Conservation (phyloP, 768 basidiomycete species). For the Cystobasidium onofrii region DNA sequence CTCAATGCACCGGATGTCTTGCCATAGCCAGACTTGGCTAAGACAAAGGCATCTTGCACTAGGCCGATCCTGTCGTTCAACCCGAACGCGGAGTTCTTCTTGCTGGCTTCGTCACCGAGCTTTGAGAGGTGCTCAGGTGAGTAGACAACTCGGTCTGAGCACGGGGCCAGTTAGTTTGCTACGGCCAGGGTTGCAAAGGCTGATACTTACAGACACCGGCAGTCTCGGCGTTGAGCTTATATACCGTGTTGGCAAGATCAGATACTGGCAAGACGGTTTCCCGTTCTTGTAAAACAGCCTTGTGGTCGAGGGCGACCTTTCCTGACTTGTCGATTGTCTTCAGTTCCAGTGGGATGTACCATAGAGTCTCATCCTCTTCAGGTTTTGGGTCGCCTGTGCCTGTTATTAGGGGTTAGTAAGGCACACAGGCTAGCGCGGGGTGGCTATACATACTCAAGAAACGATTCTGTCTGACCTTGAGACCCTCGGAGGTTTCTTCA, state of each 20-base stretch:
- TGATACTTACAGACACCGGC: constrained; percentile 66
- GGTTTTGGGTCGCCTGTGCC: constrained; percentile 58
- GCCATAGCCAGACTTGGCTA: constrained; percentile 71
- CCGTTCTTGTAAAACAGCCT: constrained; percentile 59
- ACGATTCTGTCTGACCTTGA: constrained; percentile 77
- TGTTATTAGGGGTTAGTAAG: too few relatives aligned
- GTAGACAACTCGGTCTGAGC: constrained; percentile 63
- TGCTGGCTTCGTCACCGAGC: constrained; percentile 73
- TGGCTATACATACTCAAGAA: constrained; percentile 55
- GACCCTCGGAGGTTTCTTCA: constrained; percentile 62
- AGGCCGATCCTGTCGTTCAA: constrained; percentile 76
- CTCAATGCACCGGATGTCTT: constrained; percentile 68
- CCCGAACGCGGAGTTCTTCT: constrained; percentile 58
- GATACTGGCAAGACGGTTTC: constrained; percentile 59
- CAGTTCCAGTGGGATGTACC: constrained; percentile 76
- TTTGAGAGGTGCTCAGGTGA: constrained; percentile 65
- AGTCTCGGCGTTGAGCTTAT: constrained; percentile 85
- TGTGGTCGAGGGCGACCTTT: constrained; percentile 56
- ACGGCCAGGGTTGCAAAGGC: not conserved
- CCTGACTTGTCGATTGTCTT: constrained; percentile 58
- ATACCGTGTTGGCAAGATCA: constrained; percentile 60
- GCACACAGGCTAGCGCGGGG: too few relatives aligned
- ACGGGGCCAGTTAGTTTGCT: not conserved
- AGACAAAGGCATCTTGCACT: constrained; percentile 68
- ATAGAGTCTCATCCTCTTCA: constrained; percentile 78